These are phyloP conservation scores for Penicillium nordicum DNA, from an alignment of 2,329 filamentous ascomycete species.

Conservation along the genomic window DNA sequence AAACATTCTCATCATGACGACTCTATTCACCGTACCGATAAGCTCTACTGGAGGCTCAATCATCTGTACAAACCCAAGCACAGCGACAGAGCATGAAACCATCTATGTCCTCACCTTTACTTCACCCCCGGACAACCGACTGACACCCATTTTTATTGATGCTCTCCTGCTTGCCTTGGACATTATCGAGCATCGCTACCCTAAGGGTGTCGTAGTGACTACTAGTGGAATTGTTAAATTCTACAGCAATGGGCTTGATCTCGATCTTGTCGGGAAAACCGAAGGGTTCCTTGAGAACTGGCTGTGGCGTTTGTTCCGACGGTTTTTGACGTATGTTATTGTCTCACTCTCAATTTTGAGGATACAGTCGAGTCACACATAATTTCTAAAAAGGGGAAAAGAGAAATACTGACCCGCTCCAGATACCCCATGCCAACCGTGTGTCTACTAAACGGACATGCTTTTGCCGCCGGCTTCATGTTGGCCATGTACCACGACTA, in stretches of 20 bases:
- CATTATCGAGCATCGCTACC: conserved; percentile 65
- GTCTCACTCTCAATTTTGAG: neutral
- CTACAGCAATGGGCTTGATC: conserved; percentile 79
- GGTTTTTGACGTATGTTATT: conserved; percentile 55
- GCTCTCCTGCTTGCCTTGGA: conserved; percentile 69
- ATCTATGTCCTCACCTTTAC: conserved; percentile 72
- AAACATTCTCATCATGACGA: conserved; percentile 21
- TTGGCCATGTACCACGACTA: conserved; percentile 80
- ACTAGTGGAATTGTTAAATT: conserved; percentile 74
- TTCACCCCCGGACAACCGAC: conserved; percentile 71
- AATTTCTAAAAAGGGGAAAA: neutral
- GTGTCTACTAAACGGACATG: conserved; percentile 74
- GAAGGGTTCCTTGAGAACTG: conserved; percentile 59
- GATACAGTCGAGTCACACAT: neutral
- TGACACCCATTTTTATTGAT: conserved; percentile 65
- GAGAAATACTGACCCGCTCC: neutral
- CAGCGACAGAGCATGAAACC: conserved; percentile 29
- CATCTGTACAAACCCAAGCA: conserved; percentile 59
- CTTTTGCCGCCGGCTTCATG: conserved; percentile 80
- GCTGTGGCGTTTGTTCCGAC: conserved; percentile 63
- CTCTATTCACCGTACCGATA: conserved; percentile 61
- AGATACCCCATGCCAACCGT: conserved; percentile 78
- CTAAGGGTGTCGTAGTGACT: conserved; percentile 71
- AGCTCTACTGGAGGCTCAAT: conserved; percentile 55
- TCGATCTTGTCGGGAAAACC: conserved; percentile 60